Percentiles rank a stretch among this genome's conserved stretches.
Evolutionary conservation across 129 eudicot species (phyloP).

Genomic region (Escallonia rubra): DNA sequence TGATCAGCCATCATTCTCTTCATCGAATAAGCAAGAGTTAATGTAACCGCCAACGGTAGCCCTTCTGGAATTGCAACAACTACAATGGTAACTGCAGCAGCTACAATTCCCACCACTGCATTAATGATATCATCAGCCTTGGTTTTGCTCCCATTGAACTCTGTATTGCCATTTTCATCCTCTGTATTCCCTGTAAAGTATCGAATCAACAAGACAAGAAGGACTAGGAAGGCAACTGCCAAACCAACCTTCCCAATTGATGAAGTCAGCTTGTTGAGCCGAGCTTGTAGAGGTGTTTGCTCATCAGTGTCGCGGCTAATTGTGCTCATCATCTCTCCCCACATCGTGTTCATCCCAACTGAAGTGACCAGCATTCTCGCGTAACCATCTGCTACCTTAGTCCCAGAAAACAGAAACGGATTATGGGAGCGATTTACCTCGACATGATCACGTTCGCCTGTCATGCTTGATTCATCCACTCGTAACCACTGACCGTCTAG

Average conservation of each 20-base stretch:
- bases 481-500: constrained; percentile 37
- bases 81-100: constrained; percentile 45
- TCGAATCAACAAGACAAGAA: constrained; percentile 30
- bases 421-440: constrained; percentile 15
- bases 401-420: constrained; percentile 47
- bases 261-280: constrained; percentile 33
- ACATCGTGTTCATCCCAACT: constrained; percentile 40
- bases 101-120: constrained; percentile 29
- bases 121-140: constrained; percentile 30
- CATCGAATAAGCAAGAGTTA: constrained; percentile 38
- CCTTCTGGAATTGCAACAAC: constrained; percentile 52
- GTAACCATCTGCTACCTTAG: constrained; percentile 48
- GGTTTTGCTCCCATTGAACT: constrained; percentile 31
- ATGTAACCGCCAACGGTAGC: constrained; percentile 39
- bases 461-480: constrained; percentile 46
- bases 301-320: constrained; percentile 22
- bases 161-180: constrained; percentile 28
- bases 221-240: constrained; percentile 31
- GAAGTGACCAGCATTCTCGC: constrained; percentile 44
- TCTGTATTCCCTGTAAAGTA: constrained; percentile 37
- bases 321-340: constrained; percentile 53
- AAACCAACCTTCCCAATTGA: constrained; percentile 38
- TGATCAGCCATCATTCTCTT: constrained; percentile 49
- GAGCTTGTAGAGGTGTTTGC: constrained; percentile 35
- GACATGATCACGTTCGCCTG: constrained; percentile 38